Evolutionary conservation across 495 filamentous ascomycete species (phyloP).

Genomic region (Xanthoparmelia taractica): DNA sequence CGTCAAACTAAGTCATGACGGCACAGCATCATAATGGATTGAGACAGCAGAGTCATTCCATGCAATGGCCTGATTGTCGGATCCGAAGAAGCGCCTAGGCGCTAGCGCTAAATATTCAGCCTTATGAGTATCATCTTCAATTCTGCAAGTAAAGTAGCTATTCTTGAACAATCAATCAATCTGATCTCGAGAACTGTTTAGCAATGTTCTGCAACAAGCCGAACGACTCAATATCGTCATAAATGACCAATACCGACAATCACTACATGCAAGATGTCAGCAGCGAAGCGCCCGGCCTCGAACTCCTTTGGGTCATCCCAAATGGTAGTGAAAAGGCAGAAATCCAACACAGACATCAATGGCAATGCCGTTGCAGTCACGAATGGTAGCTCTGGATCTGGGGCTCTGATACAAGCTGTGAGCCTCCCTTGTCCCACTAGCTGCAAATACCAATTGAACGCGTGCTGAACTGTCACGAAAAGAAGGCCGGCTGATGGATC

Average conservation of each 20-base stretch:
- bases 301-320: conserved; percentile 72
- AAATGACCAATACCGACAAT: not conserved
- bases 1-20: conserved; percentile 9
- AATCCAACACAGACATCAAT: conserved; percentile 57
- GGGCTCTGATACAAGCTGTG: conserved; percentile 79
- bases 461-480: conserved; percentile 22
- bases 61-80: too few relatives aligned
- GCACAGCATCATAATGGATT: not conserved
- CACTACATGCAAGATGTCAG: conserved; percentile 53
- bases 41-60: not conserved
- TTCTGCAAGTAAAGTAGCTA: too few relatives aligned
- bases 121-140: conserved; percentile 15
- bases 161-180: not conserved
- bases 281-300: conserved; percentile 81
- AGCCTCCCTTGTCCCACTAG: conserved; percentile 30
- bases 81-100: too few relatives aligned
- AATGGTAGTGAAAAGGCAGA: conserved; percentile 83
- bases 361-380: conserved; percentile 52
- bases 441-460: not conserved
- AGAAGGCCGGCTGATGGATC: conserved; percentile 30
- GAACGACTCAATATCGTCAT: not conserved
- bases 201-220: not conserved
- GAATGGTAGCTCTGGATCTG: conserved; percentile 60
- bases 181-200: not conserved
- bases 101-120: conserved; percentile 11